phyloP scores from a whole-genome alignment of 2,329 filamentous ascomycete species.

The Arthroderma sp. region DNA sequence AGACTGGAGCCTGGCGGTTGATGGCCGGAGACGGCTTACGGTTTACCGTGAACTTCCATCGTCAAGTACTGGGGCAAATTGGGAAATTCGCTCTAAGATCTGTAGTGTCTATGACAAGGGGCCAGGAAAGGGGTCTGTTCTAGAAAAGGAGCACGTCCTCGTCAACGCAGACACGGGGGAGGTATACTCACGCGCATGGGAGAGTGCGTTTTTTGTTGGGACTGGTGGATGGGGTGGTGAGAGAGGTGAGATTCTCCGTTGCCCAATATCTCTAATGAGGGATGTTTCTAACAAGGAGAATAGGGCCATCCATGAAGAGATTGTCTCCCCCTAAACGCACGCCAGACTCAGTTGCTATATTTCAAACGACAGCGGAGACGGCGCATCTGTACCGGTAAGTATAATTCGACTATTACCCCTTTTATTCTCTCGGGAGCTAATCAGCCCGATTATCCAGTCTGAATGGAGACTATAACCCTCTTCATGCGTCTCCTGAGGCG shows the following conservation, averaged over 20 bases:
- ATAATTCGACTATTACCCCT: not conserved
- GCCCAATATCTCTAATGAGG: not conserved
- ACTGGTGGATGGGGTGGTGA: conserved; percentile 80
- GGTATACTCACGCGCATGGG: conserved; percentile 55
- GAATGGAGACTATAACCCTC: conserved; percentile 89
- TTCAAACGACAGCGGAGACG: conserved; percentile 59
- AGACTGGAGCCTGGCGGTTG: conserved; percentile 60
- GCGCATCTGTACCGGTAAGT: conserved; percentile 56
- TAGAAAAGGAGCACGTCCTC: conserved; percentile 65
- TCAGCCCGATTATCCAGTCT: conserved; percentile 37
- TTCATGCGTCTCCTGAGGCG: conserved; percentile 75
- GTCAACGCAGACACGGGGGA: conserved; percentile 58
- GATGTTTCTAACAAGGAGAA: conserved; percentile 9
- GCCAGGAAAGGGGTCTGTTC: conserved; percentile 60
- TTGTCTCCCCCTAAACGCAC: conserved; percentile 63
- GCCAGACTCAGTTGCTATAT: conserved; percentile 57
- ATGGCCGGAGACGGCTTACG: conserved; percentile 69
- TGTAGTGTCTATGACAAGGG: conserved; percentile 85
- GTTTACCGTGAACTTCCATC: conserved; percentile 65
- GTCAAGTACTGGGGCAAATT: conserved; percentile 55
- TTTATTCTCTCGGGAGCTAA: not conserved
- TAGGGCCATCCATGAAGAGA: conserved; percentile 55
- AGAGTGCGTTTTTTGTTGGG: conserved; percentile 65
- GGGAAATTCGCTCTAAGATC: conserved; percentile 65
- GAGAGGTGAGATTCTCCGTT: conserved; percentile 46